Conservation (phyloP, 225 moss, liverwort and hornwort species). For the Bryum argenteum region DNA sequence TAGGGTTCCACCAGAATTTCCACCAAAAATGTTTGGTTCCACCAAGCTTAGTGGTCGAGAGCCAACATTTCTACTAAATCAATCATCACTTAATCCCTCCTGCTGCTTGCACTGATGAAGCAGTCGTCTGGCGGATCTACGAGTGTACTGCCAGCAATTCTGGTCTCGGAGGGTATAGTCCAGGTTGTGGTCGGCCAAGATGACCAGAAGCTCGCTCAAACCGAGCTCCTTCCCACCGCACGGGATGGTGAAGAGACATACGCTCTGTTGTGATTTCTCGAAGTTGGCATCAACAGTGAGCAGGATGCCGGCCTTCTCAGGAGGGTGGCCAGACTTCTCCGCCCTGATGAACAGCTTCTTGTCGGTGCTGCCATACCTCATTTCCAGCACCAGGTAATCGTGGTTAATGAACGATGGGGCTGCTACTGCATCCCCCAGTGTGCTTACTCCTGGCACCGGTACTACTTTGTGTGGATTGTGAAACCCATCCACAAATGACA, state of each 20-base stretch:
- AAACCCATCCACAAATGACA: slow-evolving; percentile 56
- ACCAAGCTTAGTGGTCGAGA: no score
- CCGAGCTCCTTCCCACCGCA: slow-evolving; percentile 38
- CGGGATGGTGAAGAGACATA: slow-evolving; percentile 49
- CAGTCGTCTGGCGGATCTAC: slow-evolving; percentile 45
- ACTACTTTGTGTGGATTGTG: slow-evolving; percentile 55
- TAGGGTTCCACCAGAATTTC: no score
- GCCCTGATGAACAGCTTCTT: slow-evolving; percentile 44
- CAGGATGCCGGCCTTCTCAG: slow-evolving; percentile 50
- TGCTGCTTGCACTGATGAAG: slow-evolving; percentile 50
- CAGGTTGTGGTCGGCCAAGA: slow-evolving; percentile 52
- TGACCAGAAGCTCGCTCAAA: slow-evolving; percentile 43
- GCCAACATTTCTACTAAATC: no score
- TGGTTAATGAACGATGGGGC: slow-evolving; percentile 53
- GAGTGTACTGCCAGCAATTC: slow-evolving; percentile 67
- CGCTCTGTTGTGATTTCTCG: slow-evolving; percentile 29
- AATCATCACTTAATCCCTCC: slow-evolving; percentile 27
- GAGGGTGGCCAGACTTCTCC: slow-evolving; percentile 49
- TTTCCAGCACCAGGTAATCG: slow-evolving; percentile 56
- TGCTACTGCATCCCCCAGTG: slow-evolving; percentile 48
- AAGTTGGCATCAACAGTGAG: slow-evolving; percentile 48
- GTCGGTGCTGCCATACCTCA: slow-evolving; percentile 35
- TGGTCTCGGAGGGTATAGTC: slow-evolving; percentile 61
- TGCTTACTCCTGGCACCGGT: slow-evolving; percentile 50
- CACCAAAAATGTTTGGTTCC: no score